phyloP scores from a whole-genome alignment of 148 eudicot species.

The Vaccinium macrocarpon region DNA sequence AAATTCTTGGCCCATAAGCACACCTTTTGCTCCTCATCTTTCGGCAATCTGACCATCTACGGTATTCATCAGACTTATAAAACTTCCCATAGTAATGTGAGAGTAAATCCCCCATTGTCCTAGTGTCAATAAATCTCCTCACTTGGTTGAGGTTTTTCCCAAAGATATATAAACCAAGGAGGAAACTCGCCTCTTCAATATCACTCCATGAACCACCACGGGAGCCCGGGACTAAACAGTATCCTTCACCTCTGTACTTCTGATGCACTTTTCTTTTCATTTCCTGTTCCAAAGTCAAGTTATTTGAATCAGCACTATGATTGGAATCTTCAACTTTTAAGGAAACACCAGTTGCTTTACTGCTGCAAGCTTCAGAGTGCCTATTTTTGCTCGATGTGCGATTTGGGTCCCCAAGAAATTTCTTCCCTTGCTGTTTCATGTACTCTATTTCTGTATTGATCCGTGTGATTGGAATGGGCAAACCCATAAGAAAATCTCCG shows the following conservation, averaged over 20 bases:
- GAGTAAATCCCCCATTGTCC: constrained; percentile 50
- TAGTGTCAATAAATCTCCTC: constrained; percentile 50
- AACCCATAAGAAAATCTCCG: constrained; percentile 40
- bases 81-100: constrained; percentile 61
- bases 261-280: constrained; percentile 11
- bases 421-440: constrained; percentile 17
- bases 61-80: constrained; percentile 42
- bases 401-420: not conserved
- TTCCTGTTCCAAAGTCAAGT: not conserved
- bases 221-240: constrained; percentile 48
- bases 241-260: constrained; percentile 19
- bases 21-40: constrained; percentile 60
- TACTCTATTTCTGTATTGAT: constrained; percentile 25
- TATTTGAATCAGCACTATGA: not conserved
- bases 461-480: constrained; percentile 51
- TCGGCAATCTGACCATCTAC: constrained; percentile 66
- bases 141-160: constrained; percentile 64
- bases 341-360: not conserved
- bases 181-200: constrained; percentile 56
- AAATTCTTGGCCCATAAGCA: constrained; percentile 56
- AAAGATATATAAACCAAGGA: constrained; percentile 72
- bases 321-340: constrained; percentile 1
- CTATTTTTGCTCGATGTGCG: constrained; percentile 6
- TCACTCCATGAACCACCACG: constrained; percentile 48
- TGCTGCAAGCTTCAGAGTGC: constrained; percentile 8